These are phyloP conservation scores for Apiotrichum mycotoxinovorans DNA, from an alignment of 1,284 basidiomycete species.

Conservation along the genomic window DNA sequence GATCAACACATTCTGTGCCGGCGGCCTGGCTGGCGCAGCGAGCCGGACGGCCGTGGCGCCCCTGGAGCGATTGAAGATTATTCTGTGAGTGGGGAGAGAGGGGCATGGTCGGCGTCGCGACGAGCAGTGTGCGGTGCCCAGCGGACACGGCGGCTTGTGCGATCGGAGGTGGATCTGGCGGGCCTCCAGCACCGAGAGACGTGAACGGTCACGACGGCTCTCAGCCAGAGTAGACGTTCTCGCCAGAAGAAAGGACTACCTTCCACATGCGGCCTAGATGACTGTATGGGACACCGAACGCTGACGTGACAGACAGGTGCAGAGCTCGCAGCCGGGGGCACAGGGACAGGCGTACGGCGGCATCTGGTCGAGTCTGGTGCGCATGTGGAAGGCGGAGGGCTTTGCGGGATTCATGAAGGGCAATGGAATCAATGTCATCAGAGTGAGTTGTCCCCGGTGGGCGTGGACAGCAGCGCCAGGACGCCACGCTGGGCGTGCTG, in stretches of 20 bases:
- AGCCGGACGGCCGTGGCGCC: constrained; percentile 89
- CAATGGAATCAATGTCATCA: constrained; percentile 83
- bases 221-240: too few relatives aligned
- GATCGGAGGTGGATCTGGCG: too few relatives aligned
- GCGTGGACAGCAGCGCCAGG: too few relatives aligned
- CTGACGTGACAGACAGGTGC: constrained; percentile 64
- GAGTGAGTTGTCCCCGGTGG: constrained; percentile 47
- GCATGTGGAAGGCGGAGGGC: constrained; percentile 92
- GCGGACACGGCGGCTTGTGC: too few relatives aligned
- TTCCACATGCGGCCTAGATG: background rate
- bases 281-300: too few relatives aligned
- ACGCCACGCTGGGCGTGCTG: too few relatives aligned
- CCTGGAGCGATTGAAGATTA: constrained; percentile 88
- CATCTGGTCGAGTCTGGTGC: constrained; percentile 69
- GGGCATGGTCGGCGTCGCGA: background rate
- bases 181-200: too few relatives aligned
- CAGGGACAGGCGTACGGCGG: constrained; percentile 69
- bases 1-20: constrained; percentile 47
- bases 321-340: constrained; percentile 40
- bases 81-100: constrained; percentile 62
- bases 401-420: constrained; percentile 84
- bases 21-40: constrained; percentile 52
- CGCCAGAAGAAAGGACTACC: too few relatives aligned
- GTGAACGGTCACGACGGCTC: too few relatives aligned
- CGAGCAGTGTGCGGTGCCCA: too few relatives aligned